These are phyloP conservation scores for Podospora conica DNA, from an alignment of 495 filamentous ascomycete species.

Conservation along the genomic window DNA sequence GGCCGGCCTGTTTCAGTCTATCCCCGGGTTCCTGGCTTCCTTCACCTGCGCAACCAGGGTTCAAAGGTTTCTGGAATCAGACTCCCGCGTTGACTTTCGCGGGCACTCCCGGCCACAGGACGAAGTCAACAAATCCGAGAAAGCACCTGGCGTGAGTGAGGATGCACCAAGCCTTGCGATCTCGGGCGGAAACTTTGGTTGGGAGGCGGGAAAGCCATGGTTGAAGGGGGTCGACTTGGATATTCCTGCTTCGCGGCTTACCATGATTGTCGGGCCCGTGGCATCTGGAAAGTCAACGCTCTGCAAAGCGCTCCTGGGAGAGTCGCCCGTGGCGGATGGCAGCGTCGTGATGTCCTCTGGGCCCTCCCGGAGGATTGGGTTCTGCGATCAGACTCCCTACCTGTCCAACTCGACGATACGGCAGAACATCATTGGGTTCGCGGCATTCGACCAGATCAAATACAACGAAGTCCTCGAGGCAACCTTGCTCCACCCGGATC, in stretches of 20 bases:
- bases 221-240: slow-evolving; percentile 33
- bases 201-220: slow-evolving; percentile 32
- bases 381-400: slow-evolving; percentile 41
- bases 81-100: slow-evolving; percentile 20
- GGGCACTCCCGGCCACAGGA: background rate
- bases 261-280: slow-evolving; percentile 35
- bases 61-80: slow-evolving; percentile 29
- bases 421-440: slow-evolving; percentile 30
- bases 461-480: slow-evolving; percentile 59
- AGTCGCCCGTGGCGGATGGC: slow-evolving; percentile 22
- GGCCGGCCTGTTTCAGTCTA: slow-evolving; percentile 47
- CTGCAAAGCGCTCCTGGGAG: slow-evolving; percentile 32
- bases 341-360: slow-evolving; percentile 19
- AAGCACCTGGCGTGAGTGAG: background rate
- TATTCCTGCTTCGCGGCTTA: slow-evolving; percentile 30
- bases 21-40: slow-evolving; percentile 47
- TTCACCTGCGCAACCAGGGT: slow-evolving; percentile 55
- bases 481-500: slow-evolving; percentile 54
- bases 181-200: slow-evolving; percentile 32
- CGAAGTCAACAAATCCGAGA: background rate
- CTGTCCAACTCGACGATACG: slow-evolving; percentile 37
- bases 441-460: slow-evolving; percentile 48
- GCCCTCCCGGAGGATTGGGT: slow-evolving; percentile 25
- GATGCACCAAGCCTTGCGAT: slow-evolving; percentile 2
- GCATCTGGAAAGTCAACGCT: slow-evolving; percentile 40